These are phyloP conservation scores for Bipolaris bicolor DNA, from an alignment of 2,329 filamentous ascomycete genomes.

Conservation along the genomic window DNA sequence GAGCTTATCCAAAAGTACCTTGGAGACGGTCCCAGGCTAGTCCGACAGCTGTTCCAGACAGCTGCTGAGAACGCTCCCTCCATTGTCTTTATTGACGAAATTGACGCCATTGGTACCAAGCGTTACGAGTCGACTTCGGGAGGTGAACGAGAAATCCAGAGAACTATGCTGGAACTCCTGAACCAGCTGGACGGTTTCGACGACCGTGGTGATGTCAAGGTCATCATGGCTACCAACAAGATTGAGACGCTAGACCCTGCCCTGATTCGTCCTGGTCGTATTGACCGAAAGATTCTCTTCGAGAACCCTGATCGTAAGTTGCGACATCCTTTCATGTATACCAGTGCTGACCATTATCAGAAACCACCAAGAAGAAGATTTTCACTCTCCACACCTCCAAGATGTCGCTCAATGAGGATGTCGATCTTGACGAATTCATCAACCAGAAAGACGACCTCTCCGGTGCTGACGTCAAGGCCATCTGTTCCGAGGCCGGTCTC, in stretches of 20 bases:
- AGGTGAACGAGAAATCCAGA: slow-evolving; percentile 95
- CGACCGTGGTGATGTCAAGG: slow-evolving; percentile 97
- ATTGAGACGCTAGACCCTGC: slow-evolving; percentile 97
- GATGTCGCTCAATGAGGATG: slow-evolving; percentile 95
- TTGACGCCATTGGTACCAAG: slow-evolving; percentile 98
- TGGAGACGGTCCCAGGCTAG: slow-evolving; percentile 90
- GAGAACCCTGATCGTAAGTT: slow-evolving; percentile 72
- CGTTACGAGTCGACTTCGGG: slow-evolving; percentile 97
- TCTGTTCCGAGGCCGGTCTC: slow-evolving; percentile 95
- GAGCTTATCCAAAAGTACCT: slow-evolving; percentile 99
- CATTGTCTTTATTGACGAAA: slow-evolving; percentile 99
- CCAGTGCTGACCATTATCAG: slow-evolving; percentile 64
- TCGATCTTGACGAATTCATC: slow-evolving; percentile 99
- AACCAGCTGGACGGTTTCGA: slow-evolving; percentile 99
- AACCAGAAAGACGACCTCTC: slow-evolving; percentile 97
- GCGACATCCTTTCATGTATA: background rate
- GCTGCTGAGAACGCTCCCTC: slow-evolving; percentile 95
- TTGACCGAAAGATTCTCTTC: slow-evolving; percentile 93
- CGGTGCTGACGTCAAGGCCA: slow-evolving; percentile 97
- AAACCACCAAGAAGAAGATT: slow-evolving; percentile 97
- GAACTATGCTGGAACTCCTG: slow-evolving; percentile 96
- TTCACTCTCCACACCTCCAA: slow-evolving; percentile 98
- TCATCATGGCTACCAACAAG: slow-evolving; percentile 99
- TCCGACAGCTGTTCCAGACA: slow-evolving; percentile 95
- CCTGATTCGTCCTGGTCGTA: slow-evolving; percentile 93